Conservation (phyloP, 495 filamentous ascomycete genomes). For the Penicillium maclennaniae region DNA sequence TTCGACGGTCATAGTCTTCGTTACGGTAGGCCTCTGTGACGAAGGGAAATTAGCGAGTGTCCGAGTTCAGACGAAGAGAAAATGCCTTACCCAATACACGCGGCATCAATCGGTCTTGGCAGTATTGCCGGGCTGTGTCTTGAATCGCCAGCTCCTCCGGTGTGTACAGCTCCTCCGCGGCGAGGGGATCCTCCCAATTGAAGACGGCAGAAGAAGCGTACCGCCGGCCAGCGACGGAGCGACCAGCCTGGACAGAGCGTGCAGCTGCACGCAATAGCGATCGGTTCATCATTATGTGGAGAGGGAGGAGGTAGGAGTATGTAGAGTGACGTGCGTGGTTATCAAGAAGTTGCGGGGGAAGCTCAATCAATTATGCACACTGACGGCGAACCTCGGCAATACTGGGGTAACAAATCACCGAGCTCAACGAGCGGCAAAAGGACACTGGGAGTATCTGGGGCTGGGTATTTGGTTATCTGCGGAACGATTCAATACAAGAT, state of each 20-base stretch:
- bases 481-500: slow-evolving; percentile 12
- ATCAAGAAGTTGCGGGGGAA: slow-evolving; percentile 24
- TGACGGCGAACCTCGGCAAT: slow-evolving; percentile 27
- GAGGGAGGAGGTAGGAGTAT: not conserved
- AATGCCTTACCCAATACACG: slow-evolving; percentile 74
- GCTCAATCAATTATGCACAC: slow-evolving; percentile 29
- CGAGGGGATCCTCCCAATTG: slow-evolving; percentile 90
- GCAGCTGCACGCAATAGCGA: slow-evolving; percentile 36
- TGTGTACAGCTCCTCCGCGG: slow-evolving; percentile 66
- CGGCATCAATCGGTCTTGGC: slow-evolving; percentile 82
- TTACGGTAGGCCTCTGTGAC: slow-evolving; percentile 84
- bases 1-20: slow-evolving; percentile 84
- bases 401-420: slow-evolving; percentile 12
- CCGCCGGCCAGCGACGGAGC: slow-evolving; percentile 27
- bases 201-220: slow-evolving; percentile 59
- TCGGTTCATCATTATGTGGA: slow-evolving; percentile 31
- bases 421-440: not conserved
- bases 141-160: slow-evolving; percentile 87
- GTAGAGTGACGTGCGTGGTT: not conserved
- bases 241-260: slow-evolving; percentile 30
- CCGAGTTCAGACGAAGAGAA: not conserved
- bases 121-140: slow-evolving; percentile 86
- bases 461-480: not conserved
- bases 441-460: not conserved
- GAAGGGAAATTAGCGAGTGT: slow-evolving; percentile 1